A percentile compares a stretch with the other conserved stretches of the same genome.
These are phyloP conservation scores for Obelidium mucronatum DNA, from an alignment of 192 early-diverging fungal genomes.

Conservation along the genomic window DNA sequence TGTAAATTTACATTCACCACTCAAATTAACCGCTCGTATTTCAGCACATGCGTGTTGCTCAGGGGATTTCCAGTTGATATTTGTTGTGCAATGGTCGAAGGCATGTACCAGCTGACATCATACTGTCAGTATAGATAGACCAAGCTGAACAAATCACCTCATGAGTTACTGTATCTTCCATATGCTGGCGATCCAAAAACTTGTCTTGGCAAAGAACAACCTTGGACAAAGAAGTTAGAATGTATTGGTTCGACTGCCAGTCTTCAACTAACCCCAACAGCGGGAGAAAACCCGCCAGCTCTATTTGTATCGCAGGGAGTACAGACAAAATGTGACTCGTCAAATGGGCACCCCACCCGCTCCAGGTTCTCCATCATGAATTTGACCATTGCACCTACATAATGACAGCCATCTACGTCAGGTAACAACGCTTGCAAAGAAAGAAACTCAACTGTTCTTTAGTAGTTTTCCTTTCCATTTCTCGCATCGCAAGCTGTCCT, in stretches of 20 bases:
- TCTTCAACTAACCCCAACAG: constrained; percentile 60
- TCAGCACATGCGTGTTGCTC: constrained; percentile 62
- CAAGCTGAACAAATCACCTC: constrained; percentile 63
- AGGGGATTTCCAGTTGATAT: constrained; percentile 55
- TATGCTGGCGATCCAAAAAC: constrained; percentile 78
- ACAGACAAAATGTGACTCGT: constrained; percentile 74
- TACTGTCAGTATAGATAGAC: not conserved
- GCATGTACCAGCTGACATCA: constrained; percentile 55
- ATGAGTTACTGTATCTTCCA: constrained; percentile 93
- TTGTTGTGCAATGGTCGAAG: constrained; percentile 58
- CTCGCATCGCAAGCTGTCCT: constrained; percentile 68
- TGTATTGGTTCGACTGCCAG: no score
- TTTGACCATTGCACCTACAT: constrained; percentile 74
- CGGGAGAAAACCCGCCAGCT: constrained; percentile 87
- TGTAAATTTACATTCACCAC: constrained; percentile 58
- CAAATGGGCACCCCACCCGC: constrained; percentile 70
- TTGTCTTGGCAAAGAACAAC: constrained; percentile 90
- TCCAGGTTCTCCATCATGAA: constrained; percentile 87
- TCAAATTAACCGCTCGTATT: constrained; percentile 56
- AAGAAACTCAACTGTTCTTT: constrained; percentile 50
- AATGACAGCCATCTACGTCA: not conserved
- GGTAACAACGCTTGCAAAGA: not conserved
- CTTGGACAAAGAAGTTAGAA: no score
- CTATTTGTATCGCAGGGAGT: constrained; percentile 81
- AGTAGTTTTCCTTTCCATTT: constrained; percentile 79